Evolutionary conservation across 371 early-diverging fungal species (phyloP).

Genomic region (Mucor plumbeus): DNA sequence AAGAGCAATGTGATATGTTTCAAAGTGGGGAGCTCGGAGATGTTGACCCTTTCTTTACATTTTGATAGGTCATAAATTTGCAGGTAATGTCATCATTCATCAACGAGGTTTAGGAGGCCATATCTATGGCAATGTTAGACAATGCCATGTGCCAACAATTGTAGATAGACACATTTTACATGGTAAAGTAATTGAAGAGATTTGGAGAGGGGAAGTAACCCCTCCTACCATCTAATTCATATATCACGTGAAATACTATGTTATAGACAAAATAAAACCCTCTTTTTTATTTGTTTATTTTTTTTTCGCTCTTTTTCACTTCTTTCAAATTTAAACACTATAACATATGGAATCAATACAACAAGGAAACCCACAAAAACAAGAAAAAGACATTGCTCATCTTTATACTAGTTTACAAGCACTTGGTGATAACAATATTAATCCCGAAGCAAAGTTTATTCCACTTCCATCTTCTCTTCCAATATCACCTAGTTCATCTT

Average conservation of each 20-base stretch:
- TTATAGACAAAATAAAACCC: not conserved
- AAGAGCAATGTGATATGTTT: not conserved
- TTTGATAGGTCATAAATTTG: constrained; percentile 53
- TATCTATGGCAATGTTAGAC: constrained; percentile 56
- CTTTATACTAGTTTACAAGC: constrained; percentile 63
- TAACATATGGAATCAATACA: not conserved
- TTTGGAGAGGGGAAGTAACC: constrained; percentile 55
- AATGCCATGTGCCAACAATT: constrained; percentile 48
- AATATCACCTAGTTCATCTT: constrained; percentile 45
- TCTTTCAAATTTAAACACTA: not conserved
- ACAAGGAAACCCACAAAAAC: constrained; percentile 12
- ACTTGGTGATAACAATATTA: constrained; percentile 32
- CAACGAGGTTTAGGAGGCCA: constrained; percentile 52
- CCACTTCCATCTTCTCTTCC: constrained; percentile 52
- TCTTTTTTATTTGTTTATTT: not conserved
- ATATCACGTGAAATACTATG: constrained; percentile 5
- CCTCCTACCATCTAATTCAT: constrained; percentile 22
- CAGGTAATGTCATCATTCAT: constrained; percentile 57
- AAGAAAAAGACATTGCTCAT: constrained; percentile 58
- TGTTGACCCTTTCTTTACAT: too few species aligned
- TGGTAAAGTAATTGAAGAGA: constrained; percentile 44
- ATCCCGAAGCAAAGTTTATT: constrained; percentile 48
- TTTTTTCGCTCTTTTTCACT: not conserved
- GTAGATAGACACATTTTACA: constrained; percentile 53
- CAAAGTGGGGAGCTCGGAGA: not conserved